phyloP scores from a whole-genome alignment of 2,329 filamentous ascomycete species.

The Aureobasidium musti region DNA sequence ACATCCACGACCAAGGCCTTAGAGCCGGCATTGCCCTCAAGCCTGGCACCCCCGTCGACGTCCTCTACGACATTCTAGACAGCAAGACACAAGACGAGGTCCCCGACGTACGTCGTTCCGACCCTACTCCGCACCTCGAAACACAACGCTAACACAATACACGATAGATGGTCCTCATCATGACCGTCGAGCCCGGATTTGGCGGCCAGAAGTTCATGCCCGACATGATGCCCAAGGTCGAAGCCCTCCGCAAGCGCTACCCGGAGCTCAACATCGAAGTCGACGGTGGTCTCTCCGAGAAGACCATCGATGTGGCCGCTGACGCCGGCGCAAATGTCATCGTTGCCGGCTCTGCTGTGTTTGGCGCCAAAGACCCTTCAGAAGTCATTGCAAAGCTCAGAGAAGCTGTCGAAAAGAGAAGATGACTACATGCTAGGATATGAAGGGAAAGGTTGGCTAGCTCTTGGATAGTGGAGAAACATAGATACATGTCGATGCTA shows the following conservation, averaged over 20 bases:
- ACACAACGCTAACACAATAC: neutral
- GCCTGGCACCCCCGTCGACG: slow-evolving; percentile 85
- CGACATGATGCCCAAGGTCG: slow-evolving; percentile 89
- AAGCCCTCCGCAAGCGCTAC: slow-evolving; percentile 78
- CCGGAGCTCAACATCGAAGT: slow-evolving; percentile 96
- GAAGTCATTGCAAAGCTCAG: slow-evolving; percentile 84
- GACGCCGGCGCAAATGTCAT: slow-evolving; percentile 98
- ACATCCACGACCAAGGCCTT: slow-evolving; percentile 86
- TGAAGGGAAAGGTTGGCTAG: neutral
- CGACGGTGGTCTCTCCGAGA: slow-evolving; percentile 84
- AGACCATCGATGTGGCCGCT: slow-evolving; percentile 90
- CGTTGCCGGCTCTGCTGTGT: slow-evolving; percentile 93
- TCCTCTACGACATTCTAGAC: slow-evolving; percentile 87
- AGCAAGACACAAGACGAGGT: slow-evolving; percentile 69
- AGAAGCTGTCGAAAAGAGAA: slow-evolving; percentile 70
- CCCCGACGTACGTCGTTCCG: slow-evolving; percentile 70
- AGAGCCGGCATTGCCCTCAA: slow-evolving; percentile 95
- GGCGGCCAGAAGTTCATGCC: slow-evolving; percentile 99
- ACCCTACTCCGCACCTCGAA: too few relatives aligned
- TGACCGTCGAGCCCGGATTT: slow-evolving; percentile 98
- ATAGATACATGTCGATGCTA: neutral
- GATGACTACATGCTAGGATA: slow-evolving; percentile 33
- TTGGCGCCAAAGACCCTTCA: slow-evolving; percentile 83
- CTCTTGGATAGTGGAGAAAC: neutral
- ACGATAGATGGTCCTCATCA: slow-evolving; percentile 89